phyloP scores from a whole-genome alignment of 129 eudicot genomes.

The Lactuca sativa region DNA sequence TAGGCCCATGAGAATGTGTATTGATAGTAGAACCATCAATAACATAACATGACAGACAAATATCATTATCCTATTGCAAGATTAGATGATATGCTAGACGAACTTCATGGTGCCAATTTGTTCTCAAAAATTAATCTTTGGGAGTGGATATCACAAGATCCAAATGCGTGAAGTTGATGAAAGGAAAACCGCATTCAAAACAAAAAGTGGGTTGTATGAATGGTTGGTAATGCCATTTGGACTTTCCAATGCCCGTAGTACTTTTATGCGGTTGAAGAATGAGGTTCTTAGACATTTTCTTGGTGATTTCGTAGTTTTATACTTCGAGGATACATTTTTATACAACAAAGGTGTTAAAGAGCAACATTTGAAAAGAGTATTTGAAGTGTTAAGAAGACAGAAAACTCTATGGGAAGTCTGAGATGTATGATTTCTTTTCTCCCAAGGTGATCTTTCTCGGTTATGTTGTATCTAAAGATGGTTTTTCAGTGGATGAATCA shows the following conservation, averaged over 20 bases:
- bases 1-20: neutral
- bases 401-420: neutral
- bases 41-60: neutral
- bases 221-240: slow-evolving; percentile 28
- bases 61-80: neutral
- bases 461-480: too few species aligned
- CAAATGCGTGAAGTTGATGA: neutral
- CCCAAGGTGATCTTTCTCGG: too few species aligned
- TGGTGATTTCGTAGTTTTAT: neutral
- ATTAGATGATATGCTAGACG: slow-evolving; percentile 1
- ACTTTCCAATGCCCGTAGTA: slow-evolving; percentile 10
- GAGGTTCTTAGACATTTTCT: neutral
- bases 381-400: neutral
- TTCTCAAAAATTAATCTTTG: neutral
- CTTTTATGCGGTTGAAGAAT: slow-evolving; percentile 11
- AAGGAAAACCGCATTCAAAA: slow-evolving; percentile 1
- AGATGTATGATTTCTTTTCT: neutral
- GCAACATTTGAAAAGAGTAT: neutral
- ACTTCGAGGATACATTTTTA: neutral
- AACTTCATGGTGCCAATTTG: neutral
- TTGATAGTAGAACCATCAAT: neutral
- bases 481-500: too few species aligned
- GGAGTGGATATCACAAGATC: too few species aligned
- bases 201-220: slow-evolving; percentile 4
- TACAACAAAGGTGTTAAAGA: neutral